A percentile compares a stretch with the other conserved stretches of the same genome.
Evolutionary conservation across 2,329 filamentous ascomycete genomes (phyloP).

Genomic region (Rachicladosporium sp.): DNA sequence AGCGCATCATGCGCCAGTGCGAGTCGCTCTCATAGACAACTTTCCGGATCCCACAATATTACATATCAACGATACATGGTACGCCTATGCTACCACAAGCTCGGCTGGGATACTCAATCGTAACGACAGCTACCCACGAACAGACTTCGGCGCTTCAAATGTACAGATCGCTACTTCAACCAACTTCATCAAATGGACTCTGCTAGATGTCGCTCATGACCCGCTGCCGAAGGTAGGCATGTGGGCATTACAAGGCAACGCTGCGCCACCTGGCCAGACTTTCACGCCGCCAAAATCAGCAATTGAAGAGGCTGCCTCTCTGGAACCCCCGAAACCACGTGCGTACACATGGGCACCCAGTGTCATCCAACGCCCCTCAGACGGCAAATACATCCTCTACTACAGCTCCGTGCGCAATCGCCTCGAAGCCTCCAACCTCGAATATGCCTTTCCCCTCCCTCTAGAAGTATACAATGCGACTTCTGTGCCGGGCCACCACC

Average conservation of each 20-base stretch:
- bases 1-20: constrained; percentile 8
- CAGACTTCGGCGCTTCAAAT: constrained; percentile 16
- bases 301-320: background rate
- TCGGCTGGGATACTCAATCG: constrained; percentile 18
- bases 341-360: constrained; percentile 23
- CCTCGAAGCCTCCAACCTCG: background rate
- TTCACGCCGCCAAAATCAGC: no score
- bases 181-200: constrained; percentile 24
- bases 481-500: constrained; percentile 6
- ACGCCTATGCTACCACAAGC: constrained; percentile 27
- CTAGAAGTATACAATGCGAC: no score
- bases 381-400: constrained; percentile 21
- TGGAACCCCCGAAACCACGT: constrained; percentile 1
- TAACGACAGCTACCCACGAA: constrained; percentile 2
- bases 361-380: constrained; percentile 14
- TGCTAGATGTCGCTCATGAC: constrained; percentile 16
- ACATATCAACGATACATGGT: constrained; percentile 22
- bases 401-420: constrained; percentile 15
- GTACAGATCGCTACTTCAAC: constrained; percentile 28
- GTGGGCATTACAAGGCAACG: constrained; percentile 13
- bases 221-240: constrained; percentile 19
- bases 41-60: constrained; percentile 28
- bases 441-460: constrained; percentile 1
- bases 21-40: constrained; percentile 19
- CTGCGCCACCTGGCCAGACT: background rate